These are phyloP conservation scores for Ganoderma lucidum DNA, from an alignment of 1,284 basidiomycete genomes.

Conservation along the genomic window DNA sequence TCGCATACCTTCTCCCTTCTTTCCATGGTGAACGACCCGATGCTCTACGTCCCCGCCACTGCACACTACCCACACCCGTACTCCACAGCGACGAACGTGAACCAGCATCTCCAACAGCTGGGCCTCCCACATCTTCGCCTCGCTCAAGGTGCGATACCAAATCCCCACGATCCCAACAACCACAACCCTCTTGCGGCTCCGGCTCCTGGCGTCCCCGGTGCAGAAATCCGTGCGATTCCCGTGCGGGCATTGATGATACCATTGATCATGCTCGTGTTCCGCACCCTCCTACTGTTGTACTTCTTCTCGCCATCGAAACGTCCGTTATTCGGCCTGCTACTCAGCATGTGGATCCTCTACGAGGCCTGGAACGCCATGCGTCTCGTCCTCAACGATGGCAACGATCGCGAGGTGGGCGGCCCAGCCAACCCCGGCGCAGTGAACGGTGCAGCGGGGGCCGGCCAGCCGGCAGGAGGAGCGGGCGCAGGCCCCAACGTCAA, in stretches of 20 bases:
- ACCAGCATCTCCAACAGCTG: constrained; percentile 67
- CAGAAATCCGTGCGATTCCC: constrained; percentile 56
- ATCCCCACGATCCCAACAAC: constrained; percentile 40
- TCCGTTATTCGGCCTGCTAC: constrained; percentile 71
- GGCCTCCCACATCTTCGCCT: constrained; percentile 61
- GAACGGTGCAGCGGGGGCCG: constrained; percentile 17
- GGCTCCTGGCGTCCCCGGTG: constrained; percentile 42
- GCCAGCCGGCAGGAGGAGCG: constrained; percentile 1
- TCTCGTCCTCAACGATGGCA: constrained; percentile 54
- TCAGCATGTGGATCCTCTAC: constrained; percentile 76
- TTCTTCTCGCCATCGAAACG: constrained; percentile 82
- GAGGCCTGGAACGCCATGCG: constrained; percentile 81
- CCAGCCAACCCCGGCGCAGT: constrained; percentile 37
- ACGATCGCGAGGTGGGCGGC: constrained; percentile 41
- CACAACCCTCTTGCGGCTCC: constrained; percentile 37
- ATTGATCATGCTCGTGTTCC: constrained; percentile 69
- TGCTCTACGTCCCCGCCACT: constrained; percentile 34
- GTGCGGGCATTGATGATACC: constrained; percentile 72
- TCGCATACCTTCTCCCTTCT: constrained; percentile 72
- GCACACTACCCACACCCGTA: constrained; percentile 17
- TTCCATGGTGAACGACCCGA: constrained; percentile 38
- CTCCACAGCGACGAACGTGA: constrained; percentile 55
- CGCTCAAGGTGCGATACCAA: constrained; percentile 35
- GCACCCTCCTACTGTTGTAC: constrained; percentile 76
- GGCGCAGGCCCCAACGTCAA: constrained; percentile 22